Percentiles rank a stretch among this genome's conserved stretches.
Conservation (phyloP, 371 early-diverging fungal species). For the Lichtheimia ramosa region DNA sequence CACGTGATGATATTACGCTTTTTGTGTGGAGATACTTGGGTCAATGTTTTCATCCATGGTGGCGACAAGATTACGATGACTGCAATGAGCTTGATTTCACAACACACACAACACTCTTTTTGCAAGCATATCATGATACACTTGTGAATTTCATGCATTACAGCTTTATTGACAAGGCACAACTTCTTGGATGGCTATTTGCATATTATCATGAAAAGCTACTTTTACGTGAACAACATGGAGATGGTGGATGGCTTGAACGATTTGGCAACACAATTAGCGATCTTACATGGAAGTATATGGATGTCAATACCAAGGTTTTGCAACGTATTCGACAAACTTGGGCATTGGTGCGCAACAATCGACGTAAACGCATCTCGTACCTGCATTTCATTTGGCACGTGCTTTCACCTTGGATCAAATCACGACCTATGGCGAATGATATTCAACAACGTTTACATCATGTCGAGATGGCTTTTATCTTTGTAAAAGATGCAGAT, state of each 20-base stretch:
- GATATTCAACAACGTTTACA: neutral
- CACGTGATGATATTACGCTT: neutral
- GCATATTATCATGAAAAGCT: slow-evolving; percentile 9
- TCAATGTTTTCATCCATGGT: slow-evolving; percentile 8
- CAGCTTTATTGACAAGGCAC: too few species aligned
- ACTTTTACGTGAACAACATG: neutral
- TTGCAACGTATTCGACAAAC: slow-evolving; percentile 6
- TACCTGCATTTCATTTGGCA: slow-evolving; percentile 12
- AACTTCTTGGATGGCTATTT: slow-evolving; percentile 1
- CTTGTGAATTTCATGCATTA: too few species aligned
- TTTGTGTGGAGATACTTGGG: slow-evolving; percentile 4
- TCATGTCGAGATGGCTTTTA: slow-evolving; percentile 8
- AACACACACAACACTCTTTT: too few species aligned
- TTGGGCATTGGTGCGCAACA: slow-evolving; percentile 4
- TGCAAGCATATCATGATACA: too few species aligned
- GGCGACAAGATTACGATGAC: neutral
- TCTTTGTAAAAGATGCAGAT: slow-evolving; percentile 7
- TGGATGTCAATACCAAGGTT: slow-evolving; percentile 3
- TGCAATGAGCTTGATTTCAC: too few species aligned
- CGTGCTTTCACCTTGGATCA: neutral
- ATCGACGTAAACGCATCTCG: neutral
- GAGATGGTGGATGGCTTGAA: slow-evolving; percentile 1
- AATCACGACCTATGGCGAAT: neutral
- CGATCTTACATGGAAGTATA: slow-evolving; percentile 1
- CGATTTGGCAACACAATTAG: neutral